These are phyloP conservation scores for Erysimum cheiri DNA, from an alignment of 441 rosid genomes.

Conservation along the genomic window DNA sequence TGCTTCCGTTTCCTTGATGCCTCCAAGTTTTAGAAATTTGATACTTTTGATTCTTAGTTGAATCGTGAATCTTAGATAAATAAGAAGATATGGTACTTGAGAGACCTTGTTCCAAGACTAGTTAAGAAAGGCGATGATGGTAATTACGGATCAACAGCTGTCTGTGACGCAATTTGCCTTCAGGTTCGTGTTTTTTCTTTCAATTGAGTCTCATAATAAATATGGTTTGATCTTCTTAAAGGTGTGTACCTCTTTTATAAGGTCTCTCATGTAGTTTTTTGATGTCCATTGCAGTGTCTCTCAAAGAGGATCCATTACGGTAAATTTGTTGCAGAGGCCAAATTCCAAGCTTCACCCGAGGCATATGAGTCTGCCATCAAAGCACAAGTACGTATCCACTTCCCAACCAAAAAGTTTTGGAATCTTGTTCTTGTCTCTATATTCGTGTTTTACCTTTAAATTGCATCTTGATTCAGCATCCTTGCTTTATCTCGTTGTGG, in stretches of 20 bases:
- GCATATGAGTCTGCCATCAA: conserved; percentile 68
- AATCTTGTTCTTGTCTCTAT: neutral
- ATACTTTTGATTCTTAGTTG: too few relatives aligned
- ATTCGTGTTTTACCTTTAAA: neutral
- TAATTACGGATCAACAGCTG: conserved; percentile 88
- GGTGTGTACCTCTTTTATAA: neutral
- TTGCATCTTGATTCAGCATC: neutral
- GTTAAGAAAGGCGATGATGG: conserved; percentile 90
- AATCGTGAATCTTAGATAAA: conserved; percentile 52
- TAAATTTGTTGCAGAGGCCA: conserved; percentile 92
- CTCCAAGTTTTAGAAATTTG: too few relatives aligned
- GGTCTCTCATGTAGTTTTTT: conserved; percentile 1
- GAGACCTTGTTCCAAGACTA: conserved; percentile 80
- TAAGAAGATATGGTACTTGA: conserved; percentile 82
- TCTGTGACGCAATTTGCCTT: conserved; percentile 86
- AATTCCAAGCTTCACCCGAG: conserved; percentile 70
- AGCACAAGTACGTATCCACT: conserved; percentile 50
- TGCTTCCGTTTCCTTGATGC: too few relatives aligned
- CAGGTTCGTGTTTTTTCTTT: conserved; percentile 56
- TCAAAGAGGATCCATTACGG: conserved; percentile 96
- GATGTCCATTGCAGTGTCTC: conserved; percentile 60
- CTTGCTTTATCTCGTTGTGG: too few relatives aligned
- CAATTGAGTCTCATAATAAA: neutral
- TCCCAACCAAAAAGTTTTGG: conserved; percentile 8
- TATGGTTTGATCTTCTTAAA: neutral